Conservation (phyloP, 768 basidiomycete genomes). For the Xanthoconium stramineum region DNA sequence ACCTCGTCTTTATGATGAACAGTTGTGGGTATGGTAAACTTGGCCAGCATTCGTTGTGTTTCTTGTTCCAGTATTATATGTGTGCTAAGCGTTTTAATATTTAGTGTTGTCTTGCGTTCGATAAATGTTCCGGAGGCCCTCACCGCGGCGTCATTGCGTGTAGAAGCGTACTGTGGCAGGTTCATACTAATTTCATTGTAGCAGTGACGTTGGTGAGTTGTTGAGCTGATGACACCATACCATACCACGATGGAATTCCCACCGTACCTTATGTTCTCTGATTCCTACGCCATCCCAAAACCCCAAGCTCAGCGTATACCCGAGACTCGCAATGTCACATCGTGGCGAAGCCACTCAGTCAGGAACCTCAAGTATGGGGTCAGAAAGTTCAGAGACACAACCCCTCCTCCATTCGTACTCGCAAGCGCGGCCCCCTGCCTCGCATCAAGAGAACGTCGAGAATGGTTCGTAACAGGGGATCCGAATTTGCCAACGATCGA, state of each 20-base stretch:
- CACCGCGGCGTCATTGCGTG: too few relatives aligned
- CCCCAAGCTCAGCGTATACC: too few relatives aligned
- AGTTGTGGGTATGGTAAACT: not conserved
- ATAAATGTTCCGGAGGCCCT: too few relatives aligned
- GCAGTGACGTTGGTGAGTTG: too few relatives aligned
- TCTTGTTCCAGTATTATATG: too few relatives aligned
- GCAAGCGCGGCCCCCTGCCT: not conserved
- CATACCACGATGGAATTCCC: too few relatives aligned
- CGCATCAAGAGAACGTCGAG: conserved; percentile 1
- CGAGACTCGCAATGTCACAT: not conserved
- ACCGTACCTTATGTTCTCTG: not conserved
- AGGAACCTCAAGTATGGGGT: not conserved
- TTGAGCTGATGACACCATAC: too few relatives aligned
- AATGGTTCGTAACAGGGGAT: conserved; percentile 11
- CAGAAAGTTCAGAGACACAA: conserved; percentile 16
- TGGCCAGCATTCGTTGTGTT: too few relatives aligned
- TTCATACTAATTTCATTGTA: too few relatives aligned
- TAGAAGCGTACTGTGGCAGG: too few relatives aligned
- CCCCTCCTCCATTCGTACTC: conserved; percentile 14
- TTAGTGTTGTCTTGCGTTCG: too few relatives aligned
- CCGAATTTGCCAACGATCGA: not conserved
- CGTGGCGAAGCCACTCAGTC: not conserved
- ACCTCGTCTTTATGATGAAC: not conserved
- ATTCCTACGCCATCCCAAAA: not conserved
- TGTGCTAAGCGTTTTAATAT: too few relatives aligned